Base-by-base conservation (phyloP, 2,329 filamentous ascomycete genomes). In the Ceratocystis variospora region DNA sequence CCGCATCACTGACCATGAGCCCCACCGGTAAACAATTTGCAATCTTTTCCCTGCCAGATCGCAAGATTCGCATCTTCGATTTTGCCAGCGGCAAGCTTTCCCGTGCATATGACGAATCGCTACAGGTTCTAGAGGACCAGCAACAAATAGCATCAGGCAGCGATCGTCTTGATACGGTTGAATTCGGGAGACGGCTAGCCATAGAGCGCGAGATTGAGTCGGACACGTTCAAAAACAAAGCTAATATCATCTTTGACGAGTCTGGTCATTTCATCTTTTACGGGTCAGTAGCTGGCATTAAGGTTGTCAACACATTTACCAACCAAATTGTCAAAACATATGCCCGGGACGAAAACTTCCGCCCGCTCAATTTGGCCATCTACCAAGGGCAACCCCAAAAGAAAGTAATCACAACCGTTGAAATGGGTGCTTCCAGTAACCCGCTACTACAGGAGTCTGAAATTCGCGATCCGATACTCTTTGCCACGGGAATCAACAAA, bases 361-460 rank as follows among this genome's bases (percentile, higher is more conserved):
- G 94, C 31, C 84, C 90, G 0, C 79, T 97, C 66, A 89, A 92
- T 73, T 78, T 99, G 12, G 84, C 88, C 19, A 77, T 99, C 5
- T 99, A 99, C 74, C 95, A 99, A 78, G 95, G 94, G 59, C 89
- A 93, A 70, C 94, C 94, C 0, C 89, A 96, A 74, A 95, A 93
- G 77, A 97, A 97, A 75, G 89, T 88, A 12, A 79, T 97, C 17
- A 89, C 94, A 2, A 99, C 95, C 0, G 88, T 97, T 28, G 92
- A 92, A 70, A 99, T 99, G 94, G 95, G 94, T 0, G 94, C 95
- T 0, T 96, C 90, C 44, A 88, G 84, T 71, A 99, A 99, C 74
- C 94, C 95, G 0, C 81, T 99, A 0, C 82, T 99, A 1, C 89
- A 94, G 73, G 92, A 96, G 78, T 90, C 94, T 1, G 93, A 96